phyloP scores from a whole-genome alignment of 2,329 filamentous ascomycete species.

The Aspergillus persii region DNA sequence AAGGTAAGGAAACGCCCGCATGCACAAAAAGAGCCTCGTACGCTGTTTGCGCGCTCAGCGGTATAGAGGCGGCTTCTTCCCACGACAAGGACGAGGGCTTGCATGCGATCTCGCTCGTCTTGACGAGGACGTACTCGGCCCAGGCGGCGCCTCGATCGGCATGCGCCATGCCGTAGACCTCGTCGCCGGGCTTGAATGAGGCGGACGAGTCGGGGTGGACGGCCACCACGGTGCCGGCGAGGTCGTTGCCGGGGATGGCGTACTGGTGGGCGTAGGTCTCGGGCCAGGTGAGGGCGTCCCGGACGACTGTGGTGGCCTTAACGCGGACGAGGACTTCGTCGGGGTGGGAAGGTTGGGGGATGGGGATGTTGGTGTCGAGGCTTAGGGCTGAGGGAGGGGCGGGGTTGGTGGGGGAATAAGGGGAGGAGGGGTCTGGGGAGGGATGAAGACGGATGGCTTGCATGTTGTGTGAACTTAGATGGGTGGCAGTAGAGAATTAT shows the following conservation, averaged over 20 bases:
- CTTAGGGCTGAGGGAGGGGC: slow-evolving; percentile 22
- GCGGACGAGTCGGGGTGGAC: slow-evolving; percentile 5
- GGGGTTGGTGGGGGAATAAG: slow-evolving; percentile 27
- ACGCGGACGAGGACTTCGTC: slow-evolving; percentile 23
- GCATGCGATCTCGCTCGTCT: slow-evolving; percentile 17
- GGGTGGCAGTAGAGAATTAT: neutral
- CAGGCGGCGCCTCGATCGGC: slow-evolving; percentile 19
- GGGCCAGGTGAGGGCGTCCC: slow-evolving; percentile 26
- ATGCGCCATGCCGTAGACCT: slow-evolving; percentile 25
- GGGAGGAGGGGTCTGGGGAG: slow-evolving; percentile 4
- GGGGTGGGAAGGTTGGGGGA: slow-evolving; percentile 14
- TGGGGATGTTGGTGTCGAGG: slow-evolving; percentile 19
- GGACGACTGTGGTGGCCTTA: slow-evolving; percentile 23
- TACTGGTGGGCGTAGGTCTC: slow-evolving; percentile 22
- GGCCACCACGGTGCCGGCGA: slow-evolving; percentile 15
- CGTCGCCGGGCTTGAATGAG: slow-evolving; percentile 18
- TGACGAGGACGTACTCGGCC: slow-evolving; percentile 25
- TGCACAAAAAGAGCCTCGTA: slow-evolving; percentile 29
- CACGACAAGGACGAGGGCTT: slow-evolving; percentile 22
- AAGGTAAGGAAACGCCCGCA: slow-evolving; percentile 8
- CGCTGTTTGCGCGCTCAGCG: slow-evolving; percentile 27
- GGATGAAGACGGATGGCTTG: slow-evolving; percentile 24
- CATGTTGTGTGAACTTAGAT: slow-evolving; percentile 8
- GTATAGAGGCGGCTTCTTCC: slow-evolving; percentile 24
- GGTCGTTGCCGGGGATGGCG: slow-evolving; percentile 18